Conservation (phyloP, 306 rosid species). For the Dryas alaskensis region DNA sequence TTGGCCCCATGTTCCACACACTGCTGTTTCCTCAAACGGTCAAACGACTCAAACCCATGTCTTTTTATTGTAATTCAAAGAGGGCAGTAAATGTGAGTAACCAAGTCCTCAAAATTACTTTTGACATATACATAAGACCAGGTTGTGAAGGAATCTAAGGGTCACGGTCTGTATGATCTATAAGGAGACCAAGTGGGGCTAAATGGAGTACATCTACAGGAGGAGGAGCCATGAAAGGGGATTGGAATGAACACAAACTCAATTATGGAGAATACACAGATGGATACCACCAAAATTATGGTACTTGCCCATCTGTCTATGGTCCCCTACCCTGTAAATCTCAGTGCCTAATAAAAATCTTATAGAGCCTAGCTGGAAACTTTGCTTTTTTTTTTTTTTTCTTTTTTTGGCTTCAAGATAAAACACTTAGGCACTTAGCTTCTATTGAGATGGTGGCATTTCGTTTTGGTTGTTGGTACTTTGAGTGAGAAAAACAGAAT, state of each 20-base stretch:
- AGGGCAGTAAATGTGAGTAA: background rate
- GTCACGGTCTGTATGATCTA: slow-evolving; percentile 30
- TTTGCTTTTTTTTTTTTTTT: slow-evolving; percentile 17
- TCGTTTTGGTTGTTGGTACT: slow-evolving; percentile 36
- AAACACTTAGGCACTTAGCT: background rate
- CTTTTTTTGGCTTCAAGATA: background rate
- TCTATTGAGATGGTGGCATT: slow-evolving; percentile 40
- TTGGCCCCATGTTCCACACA: background rate
- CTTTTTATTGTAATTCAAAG: background rate
- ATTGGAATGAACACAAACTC: slow-evolving; percentile 43
- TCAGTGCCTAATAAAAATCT: slow-evolving; percentile 37
- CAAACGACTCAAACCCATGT: no score
- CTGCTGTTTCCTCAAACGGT: no score
- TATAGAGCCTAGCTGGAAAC: slow-evolving; percentile 44
- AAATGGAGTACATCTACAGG: slow-evolving; percentile 38
- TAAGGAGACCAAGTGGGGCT: slow-evolving; percentile 42
- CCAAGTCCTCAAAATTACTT: slow-evolving; percentile 10
- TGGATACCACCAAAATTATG: slow-evolving; percentile 49
- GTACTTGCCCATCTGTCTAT: slow-evolving; percentile 38
- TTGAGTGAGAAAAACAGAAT: slow-evolving; percentile 15
- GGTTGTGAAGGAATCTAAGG: slow-evolving; percentile 35
- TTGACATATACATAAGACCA: background rate
- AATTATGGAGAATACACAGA: slow-evolving; percentile 44
- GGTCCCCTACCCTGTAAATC: slow-evolving; percentile 64
- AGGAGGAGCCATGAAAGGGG: slow-evolving; percentile 34